These are phyloP conservation scores for Hypoxylon sp. DNA, from an alignment of 2,329 filamentous ascomycete species.

Conservation along the genomic window DNA sequence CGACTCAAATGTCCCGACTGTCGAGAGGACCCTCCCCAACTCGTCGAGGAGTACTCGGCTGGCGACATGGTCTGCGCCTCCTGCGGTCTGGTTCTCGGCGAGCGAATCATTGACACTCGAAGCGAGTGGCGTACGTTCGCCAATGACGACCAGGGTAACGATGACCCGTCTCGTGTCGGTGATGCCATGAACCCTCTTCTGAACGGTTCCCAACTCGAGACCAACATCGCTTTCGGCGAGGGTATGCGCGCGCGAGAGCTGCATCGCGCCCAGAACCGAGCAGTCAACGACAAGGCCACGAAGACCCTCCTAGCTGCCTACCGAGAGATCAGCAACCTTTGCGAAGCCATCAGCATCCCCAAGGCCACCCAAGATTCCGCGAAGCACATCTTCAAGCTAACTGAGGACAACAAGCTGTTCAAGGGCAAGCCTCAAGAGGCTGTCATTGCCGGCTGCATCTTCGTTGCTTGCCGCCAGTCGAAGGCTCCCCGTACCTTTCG, in stretches of 20 bases:
- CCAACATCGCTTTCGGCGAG: conserved; percentile 87
- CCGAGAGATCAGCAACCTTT: conserved; percentile 89
- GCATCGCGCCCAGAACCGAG: conserved; percentile 79
- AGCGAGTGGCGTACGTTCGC: conserved; percentile 99
- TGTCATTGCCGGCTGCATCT: conserved; percentile 96
- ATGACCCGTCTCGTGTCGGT: conserved; percentile 98
- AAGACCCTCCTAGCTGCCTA: conserved; percentile 87
- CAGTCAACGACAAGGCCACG: conserved; percentile 85
- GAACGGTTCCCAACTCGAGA: conserved; percentile 90
- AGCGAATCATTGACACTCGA: conserved; percentile 93
- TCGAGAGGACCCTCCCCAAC: conserved; percentile 89
- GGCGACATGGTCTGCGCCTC: conserved; percentile 94
- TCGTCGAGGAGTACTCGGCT: conserved; percentile 92
- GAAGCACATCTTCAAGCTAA: conserved; percentile 95
- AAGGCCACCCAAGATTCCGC: conserved; percentile 88
- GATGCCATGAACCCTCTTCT: conserved; percentile 91
- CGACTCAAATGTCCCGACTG: conserved; percentile 91
- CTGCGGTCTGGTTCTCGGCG: conserved; percentile 91
- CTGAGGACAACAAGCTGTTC: conserved; percentile 92
- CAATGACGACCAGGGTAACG: conserved; percentile 96
- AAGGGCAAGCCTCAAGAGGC: conserved; percentile 96
- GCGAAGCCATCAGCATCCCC: conserved; percentile 86
- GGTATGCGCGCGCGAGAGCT: conserved; percentile 76
- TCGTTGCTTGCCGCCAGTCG: conserved; percentile 95
- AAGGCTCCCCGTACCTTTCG: conserved; percentile 90